A percentile compares a stretch with the other conserved stretches of the same genome.
These are phyloP conservation scores for Aspergillus funiculosus DNA, from an alignment of 495 filamentous ascomycete species.

Conservation along the genomic window DNA sequence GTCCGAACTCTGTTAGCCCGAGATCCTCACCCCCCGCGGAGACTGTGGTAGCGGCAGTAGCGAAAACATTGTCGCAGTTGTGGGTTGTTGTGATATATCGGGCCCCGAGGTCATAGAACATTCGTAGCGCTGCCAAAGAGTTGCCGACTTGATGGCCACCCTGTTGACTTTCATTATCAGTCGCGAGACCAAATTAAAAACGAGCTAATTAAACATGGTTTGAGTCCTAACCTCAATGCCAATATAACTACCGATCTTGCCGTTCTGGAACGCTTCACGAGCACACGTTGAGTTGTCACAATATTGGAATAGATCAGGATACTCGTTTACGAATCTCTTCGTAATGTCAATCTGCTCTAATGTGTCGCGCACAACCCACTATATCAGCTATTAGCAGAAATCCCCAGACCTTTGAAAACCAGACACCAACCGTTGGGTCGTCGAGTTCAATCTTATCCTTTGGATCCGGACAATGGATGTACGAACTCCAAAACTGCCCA, in stretches of 20 bases:
- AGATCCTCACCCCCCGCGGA: background rate
- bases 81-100: slow-evolving; percentile 2
- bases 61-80: slow-evolving; percentile 1
- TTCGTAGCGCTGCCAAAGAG: background rate
- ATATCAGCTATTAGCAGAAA: background rate
- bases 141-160: background rate
- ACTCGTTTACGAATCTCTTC: background rate
- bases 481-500: slow-evolving; percentile 41
- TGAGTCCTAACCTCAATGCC: slow-evolving; percentile 1
- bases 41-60: background rate
- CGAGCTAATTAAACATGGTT: background rate
- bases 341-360: slow-evolving; percentile 5
- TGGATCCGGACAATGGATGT: slow-evolving; percentile 13
- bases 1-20: slow-evolving; percentile 6
- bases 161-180: too few relatives aligned
- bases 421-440: background rate
- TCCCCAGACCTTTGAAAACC: background rate
- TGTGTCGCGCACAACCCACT: background rate
- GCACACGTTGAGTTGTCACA: background rate
- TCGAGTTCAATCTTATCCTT: background rate
- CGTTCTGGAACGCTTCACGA: background rate
- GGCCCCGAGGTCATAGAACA: background rate
- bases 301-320: background rate
- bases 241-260: slow-evolving; percentile 1
- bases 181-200: too few relatives aligned